phyloP scores from a whole-genome alignment of 768 basidiomycete species.

The Fistulinella prunicolor region DNA sequence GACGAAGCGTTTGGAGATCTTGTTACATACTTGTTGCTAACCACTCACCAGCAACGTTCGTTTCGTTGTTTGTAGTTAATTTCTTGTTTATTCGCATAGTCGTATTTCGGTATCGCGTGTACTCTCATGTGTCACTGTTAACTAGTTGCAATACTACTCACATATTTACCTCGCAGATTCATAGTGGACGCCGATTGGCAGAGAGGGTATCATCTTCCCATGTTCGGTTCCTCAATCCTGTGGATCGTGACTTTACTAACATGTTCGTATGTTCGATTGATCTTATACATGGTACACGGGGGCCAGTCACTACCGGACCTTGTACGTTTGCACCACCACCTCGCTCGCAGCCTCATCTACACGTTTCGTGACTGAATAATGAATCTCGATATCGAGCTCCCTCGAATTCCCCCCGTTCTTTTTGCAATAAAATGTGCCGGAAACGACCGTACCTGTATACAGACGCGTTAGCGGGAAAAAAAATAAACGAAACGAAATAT shows the following conservation, averaged over 20 bases:
- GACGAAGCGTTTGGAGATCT: no score
- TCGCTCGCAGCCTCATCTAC: slow-evolving; percentile 34
- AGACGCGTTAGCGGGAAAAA: background rate
- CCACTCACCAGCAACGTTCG: no score
- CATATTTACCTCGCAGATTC: background rate
- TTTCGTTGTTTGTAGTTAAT: background rate
- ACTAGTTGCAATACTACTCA: slow-evolving; percentile 11
- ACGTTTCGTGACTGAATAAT: slow-evolving; percentile 54
- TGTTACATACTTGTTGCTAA: no score
- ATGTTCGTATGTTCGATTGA: no score
- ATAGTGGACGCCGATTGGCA: no score
- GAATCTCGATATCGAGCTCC: slow-evolving; percentile 90
- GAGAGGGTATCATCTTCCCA: no score
- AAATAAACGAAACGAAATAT: slow-evolving; percentile 17
- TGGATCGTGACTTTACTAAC: no score
- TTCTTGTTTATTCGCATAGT: background rate
- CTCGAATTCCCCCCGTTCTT: slow-evolving; percentile 81
- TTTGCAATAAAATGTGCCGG: slow-evolving; percentile 77
- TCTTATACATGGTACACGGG: background rate
- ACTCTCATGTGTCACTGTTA: slow-evolving; percentile 7
- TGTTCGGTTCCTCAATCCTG: background rate
- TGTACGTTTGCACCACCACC: slow-evolving; percentile 73
- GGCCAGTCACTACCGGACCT: slow-evolving; percentile 51
- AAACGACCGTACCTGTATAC: slow-evolving; percentile 61
- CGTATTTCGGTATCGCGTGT: slow-evolving; percentile 5